Evolutionary conservation across 129 eudicot species (phyloP), one percentile per base, ranked within the genome.

Genomic region (Arctium minus): DNA sequence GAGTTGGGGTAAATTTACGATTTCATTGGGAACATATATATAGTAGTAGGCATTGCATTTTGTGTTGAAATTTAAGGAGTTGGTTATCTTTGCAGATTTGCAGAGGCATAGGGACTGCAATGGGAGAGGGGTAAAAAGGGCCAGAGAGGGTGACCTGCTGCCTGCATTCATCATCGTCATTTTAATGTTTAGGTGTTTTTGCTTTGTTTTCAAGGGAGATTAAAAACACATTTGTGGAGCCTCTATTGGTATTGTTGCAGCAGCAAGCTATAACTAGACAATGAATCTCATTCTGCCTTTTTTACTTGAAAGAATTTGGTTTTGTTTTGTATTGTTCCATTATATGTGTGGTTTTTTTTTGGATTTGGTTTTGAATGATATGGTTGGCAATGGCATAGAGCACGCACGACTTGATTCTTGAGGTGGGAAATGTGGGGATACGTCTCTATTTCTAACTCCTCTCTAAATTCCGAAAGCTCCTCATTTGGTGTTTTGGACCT

Each of bases 1-100:
- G 98, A 93, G 85, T 89, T 93, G 65, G 98, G 98, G 97, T 93
- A 76, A 76, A 13, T 40, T 32, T 70, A 3, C 12, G 1, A 13
- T 60, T 60, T 60, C 68, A n/a, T 22, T 60, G 29, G 29, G 5
- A 60, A 60, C 67, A 60, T 60, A 6, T 17, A 1, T 17, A 60
- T 60, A 60, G 68, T 60, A 17, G 68, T 10, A 5, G 1, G 1
- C 29, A 9, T 67, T 67, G 71, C 18, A 72, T 48, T n/a, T 80
- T 70, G 30, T 44, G 37, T 29, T 64, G 46, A 27, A 44, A 74
- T 56, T 56, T 15, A 56, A 6, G 1, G 5, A 60, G 29, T n/a
- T 60, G 68, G 27, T 60, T 60, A 60, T 5, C 5, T 4, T 60
- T 60, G 29, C 68, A 60, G 68, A 60, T 60, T 60, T 6, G 68